A percentile compares a stretch with the other conserved stretches of the same genome.
Conservation (phyloP, 1,139 yeast species). For the Sugiyamaella japonica region DNA sequence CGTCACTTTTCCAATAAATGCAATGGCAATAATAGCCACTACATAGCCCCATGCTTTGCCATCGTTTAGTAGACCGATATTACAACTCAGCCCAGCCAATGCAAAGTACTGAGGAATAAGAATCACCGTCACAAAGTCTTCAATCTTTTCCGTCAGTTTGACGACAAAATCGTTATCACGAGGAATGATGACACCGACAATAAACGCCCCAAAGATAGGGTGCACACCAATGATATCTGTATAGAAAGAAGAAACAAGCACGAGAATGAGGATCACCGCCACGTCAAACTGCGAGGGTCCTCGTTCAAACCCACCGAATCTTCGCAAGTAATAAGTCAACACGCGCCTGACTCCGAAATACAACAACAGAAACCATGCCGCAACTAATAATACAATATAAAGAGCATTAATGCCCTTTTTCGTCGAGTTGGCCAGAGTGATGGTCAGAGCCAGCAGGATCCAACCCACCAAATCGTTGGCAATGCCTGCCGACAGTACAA, state of each 20-base stretch:
- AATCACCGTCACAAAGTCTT: conserved; percentile 68
- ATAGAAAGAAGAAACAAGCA: conserved; percentile 67
- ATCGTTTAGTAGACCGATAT: conserved; percentile 58
- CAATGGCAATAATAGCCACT: conserved; percentile 62
- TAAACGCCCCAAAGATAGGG: conserved; percentile 79
- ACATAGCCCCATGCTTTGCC: conserved; percentile 80
- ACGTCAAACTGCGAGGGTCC: conserved; percentile 69
- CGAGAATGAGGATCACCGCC: conserved; percentile 54
- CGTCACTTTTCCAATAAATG: conserved; percentile 61
- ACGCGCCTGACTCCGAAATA: conserved; percentile 55
- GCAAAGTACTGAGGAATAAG: conserved; percentile 78
- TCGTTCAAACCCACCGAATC: conserved; percentile 52
- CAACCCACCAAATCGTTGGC: conserved; percentile 80
- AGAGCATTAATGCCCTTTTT: conserved; percentile 60
- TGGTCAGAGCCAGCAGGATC: conserved; percentile 72
- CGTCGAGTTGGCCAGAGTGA: conserved; percentile 73
- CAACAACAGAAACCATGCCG: conserved; percentile 66
- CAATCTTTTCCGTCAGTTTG: conserved; percentile 68
- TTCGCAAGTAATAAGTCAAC: conserved; percentile 48
- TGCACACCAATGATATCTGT: conserved; percentile 82
- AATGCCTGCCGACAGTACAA: conserved; percentile 78
- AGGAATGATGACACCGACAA: conserved; percentile 76
- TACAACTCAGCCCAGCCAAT: conserved; percentile 69
- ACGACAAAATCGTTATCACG: conserved; percentile 73
- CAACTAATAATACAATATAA: conserved; percentile 61